Base-by-base conservation (phyloP, 1,139 yeast species). In the Geotrichum macrosporum region DNA sequence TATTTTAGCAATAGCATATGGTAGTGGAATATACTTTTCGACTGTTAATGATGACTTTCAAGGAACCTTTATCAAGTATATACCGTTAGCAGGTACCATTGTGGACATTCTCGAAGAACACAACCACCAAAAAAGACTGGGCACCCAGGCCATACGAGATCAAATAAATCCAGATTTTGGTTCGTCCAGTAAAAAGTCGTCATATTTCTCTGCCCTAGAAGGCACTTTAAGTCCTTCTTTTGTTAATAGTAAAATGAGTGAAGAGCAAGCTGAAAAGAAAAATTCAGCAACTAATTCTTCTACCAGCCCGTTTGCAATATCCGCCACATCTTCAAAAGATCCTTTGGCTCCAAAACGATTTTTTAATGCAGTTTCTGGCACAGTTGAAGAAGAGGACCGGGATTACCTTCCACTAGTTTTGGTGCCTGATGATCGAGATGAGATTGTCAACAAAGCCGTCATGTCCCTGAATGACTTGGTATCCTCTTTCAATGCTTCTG, bases 291-390 rank as follows among this genome's bases (percentile, higher is more conserved):
- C 6, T 6, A 24, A 21, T 3, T 15, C 12, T 26, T 8, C 46
- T 15, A 36, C 35, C 9, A 53, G 29, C 21, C 36, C 40, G 26
- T 20, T 20, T 16, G 50, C 50, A 6, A 46, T 45, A 2, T 38
- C 50, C 8, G 40, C 43, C 26, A 13, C 15, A 19, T 21, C 35
- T 18, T 15, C 54, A 9, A 54, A 51, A 31, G 65, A 61, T 31
- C 65, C 65, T 8, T 52, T 61, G 15, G 38, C 60, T 1, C 59
- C 61, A 5, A 52, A 55, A 19, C 52, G 53, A 16, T 61, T 61
- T 42, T 60, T 61, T 46, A 57, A 59, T 39, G 59, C 64, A n/a
- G 52, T 54, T 29, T 53, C 60, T 15, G 64, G 64, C 4, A 47
- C 53, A 4, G 63, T 58, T 2, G 59, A 58, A 13, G 33, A 30